Conservation (phyloP, 768 basidiomycete genomes). For the Pleurotus salmoneostramineus region DNA sequence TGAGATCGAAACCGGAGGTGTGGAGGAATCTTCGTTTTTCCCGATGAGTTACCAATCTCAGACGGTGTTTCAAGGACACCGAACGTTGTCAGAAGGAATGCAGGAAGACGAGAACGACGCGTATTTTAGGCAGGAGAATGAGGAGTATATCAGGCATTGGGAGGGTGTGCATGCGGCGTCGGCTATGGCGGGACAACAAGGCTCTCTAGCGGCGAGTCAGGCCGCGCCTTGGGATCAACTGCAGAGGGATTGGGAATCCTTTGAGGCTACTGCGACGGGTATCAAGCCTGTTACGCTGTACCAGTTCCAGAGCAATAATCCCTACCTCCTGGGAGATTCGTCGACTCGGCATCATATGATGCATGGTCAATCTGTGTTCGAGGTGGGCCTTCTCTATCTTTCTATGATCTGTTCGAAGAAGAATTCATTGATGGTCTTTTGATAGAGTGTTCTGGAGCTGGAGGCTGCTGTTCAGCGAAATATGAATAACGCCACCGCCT, state of each 20-base stretch:
- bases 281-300: constrained; percentile 56
- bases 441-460: constrained; percentile 79
- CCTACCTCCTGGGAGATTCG: constrained; percentile 65
- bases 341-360: constrained; percentile 45
- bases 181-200: constrained; percentile 9
- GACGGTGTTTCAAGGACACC: constrained; percentile 1
- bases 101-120: constrained; percentile 52
- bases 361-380: constrained; percentile 35
- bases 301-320: constrained; percentile 74
- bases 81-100: background rate
- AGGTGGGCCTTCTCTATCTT: constrained; percentile 27
- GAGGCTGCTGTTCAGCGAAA: constrained; percentile 88
- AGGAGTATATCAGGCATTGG: constrained; percentile 63
- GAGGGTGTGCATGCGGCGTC: constrained; percentile 29
- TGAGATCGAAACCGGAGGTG: background rate
- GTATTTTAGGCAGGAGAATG: constrained; percentile 71
- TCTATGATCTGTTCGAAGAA: constrained; percentile 2
- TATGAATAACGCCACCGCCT: constrained; percentile 64
- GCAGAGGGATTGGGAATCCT: constrained; percentile 77
- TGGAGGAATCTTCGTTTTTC: background rate
- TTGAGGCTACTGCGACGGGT: constrained; percentile 70
- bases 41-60: background rate
- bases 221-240: constrained; percentile 56
- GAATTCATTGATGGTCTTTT: constrained; percentile 13
- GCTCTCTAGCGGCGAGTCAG: constrained; percentile 17